Percentiles rank a stretch among this genome's conserved stretches.
Evolutionary conservation across 1,284 basidiomycete species (phyloP).

Genomic region (Sutorius eximius): DNA sequence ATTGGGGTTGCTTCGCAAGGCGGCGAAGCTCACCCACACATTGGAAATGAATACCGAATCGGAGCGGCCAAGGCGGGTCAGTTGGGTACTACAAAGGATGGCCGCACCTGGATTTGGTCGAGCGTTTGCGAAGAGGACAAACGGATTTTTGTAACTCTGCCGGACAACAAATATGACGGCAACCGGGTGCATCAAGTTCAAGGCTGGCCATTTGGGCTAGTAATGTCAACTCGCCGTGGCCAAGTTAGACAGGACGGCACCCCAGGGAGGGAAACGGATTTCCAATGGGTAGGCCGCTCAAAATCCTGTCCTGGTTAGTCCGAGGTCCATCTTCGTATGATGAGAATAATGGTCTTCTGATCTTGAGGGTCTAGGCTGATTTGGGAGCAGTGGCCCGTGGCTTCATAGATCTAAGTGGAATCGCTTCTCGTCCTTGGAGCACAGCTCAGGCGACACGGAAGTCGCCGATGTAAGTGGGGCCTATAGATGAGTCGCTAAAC

Average conservation of each 20-base stretch:
- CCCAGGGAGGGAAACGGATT: neutral
- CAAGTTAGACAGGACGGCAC: neutral
- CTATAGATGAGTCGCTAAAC: neutral
- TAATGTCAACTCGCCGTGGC: neutral
- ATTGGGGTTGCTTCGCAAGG: neutral
- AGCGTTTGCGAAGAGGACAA: neutral
- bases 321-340: neutral
- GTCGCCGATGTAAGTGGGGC: neutral
- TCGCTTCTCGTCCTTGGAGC: neutral
- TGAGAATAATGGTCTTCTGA: too few relatives aligned
- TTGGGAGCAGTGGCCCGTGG: neutral
- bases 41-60: neutral
- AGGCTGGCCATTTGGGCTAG: neutral
- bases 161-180: neutral
- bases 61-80: neutral
- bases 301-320: neutral
- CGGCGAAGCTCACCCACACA: neutral
- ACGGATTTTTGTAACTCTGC: neutral
- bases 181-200: neutral
- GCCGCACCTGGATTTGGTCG: neutral
- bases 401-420: neutral
- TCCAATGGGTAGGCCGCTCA: neutral
- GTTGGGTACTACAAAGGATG: neutral
- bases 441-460: neutral
- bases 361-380: too few relatives aligned